These are phyloP conservation scores for Metarhizium album DNA, from an alignment of 2,329 filamentous ascomycete species.

Conservation along the genomic window DNA sequence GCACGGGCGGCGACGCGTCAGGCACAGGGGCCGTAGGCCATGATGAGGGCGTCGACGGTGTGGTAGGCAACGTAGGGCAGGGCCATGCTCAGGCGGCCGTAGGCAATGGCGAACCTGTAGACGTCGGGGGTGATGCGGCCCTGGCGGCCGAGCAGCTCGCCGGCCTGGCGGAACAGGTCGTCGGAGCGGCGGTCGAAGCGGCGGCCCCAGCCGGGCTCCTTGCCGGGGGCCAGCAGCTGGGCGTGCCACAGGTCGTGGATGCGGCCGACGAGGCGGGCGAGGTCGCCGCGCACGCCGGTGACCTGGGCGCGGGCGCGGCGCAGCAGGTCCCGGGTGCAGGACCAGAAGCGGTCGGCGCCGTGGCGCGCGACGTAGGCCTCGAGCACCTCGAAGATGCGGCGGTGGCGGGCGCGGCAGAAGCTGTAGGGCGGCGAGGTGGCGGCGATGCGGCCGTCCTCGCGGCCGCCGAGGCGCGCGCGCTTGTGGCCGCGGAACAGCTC, in stretches of 20 bases:
- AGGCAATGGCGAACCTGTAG: slow-evolving; percentile 7
- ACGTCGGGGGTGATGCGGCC: slow-evolving; percentile 4
- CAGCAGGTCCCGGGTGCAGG: slow-evolving; percentile 8
- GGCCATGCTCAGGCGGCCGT: slow-evolving; percentile 5
- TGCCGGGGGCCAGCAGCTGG: slow-evolving; percentile 1
- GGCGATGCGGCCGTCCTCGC: slow-evolving; percentile 8
- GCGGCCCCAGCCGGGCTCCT: slow-evolving; percentile 7
- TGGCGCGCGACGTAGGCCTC: slow-evolving; percentile 3
- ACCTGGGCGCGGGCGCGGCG: slow-evolving; percentile 3
- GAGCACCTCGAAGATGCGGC: slow-evolving; percentile 6
- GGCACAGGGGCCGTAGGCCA: slow-evolving; percentile 2
- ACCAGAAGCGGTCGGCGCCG: slow-evolving; percentile 5
- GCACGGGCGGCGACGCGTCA: too few relatives aligned
- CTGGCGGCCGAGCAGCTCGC: slow-evolving; percentile 2
- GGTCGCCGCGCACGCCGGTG: slow-evolving; percentile 4
- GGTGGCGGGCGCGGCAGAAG: slow-evolving; percentile 6
- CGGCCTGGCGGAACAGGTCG: slow-evolving; percentile 1
- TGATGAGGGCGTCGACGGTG: slow-evolving; percentile 6
- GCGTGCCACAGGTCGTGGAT: slow-evolving; percentile 6
- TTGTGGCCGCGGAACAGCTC: slow-evolving; percentile 7
- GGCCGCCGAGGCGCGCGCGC: slow-evolving; percentile 3
- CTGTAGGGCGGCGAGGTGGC: slow-evolving; percentile 7
- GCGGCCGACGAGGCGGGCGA: neutral
- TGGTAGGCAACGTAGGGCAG: slow-evolving; percentile 7
- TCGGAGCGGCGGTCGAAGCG: slow-evolving; percentile 5